Conservation (phyloP, 1,284 basidiomycete genomes). For the Leccinum angustisporum region DNA sequence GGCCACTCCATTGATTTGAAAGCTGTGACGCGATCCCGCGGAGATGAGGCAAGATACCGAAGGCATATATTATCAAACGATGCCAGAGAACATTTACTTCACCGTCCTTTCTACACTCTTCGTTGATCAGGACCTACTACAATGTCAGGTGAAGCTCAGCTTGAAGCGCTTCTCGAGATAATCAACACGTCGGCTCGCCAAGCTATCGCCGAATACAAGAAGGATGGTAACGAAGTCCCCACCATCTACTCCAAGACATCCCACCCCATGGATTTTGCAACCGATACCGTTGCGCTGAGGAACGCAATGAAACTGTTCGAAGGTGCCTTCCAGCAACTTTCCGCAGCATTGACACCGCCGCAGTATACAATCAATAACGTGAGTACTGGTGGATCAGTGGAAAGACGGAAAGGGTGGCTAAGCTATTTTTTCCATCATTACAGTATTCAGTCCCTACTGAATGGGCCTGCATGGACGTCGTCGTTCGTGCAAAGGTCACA, state of each 20-base stretch:
- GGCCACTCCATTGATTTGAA: background rate
- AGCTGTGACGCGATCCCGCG: background rate
- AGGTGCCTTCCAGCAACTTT: constrained; percentile 32
- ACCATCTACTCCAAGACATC: constrained; percentile 23
- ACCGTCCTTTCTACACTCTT: background rate
- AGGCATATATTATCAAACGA: background rate
- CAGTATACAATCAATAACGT: constrained; percentile 23
- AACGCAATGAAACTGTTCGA: constrained; percentile 31
- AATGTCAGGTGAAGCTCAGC: constrained; percentile 29
- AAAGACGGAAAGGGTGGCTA: background rate
- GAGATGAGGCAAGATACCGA: background rate
- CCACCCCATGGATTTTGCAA: constrained; percentile 27
- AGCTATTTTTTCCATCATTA: background rate
- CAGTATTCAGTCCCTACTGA: constrained; percentile 26
- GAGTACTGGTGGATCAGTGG: background rate
- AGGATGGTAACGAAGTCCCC: constrained; percentile 21
- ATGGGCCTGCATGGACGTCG: constrained; percentile 28
- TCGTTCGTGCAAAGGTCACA: constrained; percentile 23
- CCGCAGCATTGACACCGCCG: constrained; percentile 28
- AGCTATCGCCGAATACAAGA: constrained; percentile 33
- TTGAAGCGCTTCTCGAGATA: constrained; percentile 4
- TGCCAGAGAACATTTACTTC: background rate
- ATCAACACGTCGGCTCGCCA: constrained; percentile 20
- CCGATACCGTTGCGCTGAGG: constrained; percentile 23
- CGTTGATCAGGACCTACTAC: background rate